Evolutionary conservation across 345 rosid genomes (phyloP), one percentile per base, ranked within the genome.

Genomic region (Anacardium occidentale): DNA sequence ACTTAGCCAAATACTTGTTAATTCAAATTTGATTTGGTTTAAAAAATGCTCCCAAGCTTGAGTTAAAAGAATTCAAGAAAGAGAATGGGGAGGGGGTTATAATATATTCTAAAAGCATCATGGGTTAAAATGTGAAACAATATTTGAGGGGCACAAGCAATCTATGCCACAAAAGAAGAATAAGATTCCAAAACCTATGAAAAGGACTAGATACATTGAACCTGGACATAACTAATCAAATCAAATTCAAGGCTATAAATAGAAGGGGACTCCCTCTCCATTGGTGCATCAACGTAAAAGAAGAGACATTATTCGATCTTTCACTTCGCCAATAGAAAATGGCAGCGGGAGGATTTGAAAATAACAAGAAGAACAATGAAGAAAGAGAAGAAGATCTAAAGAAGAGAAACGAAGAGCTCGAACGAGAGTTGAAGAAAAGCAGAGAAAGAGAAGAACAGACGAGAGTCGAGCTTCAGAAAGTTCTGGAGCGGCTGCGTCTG

Each of bases 401-500:
- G 84, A 81, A 68, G 84, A 79, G 84, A 64, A 89, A 88, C 69
- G 85, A 74, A 71, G 93, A 87, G 80, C 85, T 89, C 68, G 91
- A 91, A 75, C 77, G 65, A 57, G 88, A 80, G 55, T 78, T 85
- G 71, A 76, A 67, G 70, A 77, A 75, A 66, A 83, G 91, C 76
- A 63, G 21, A 54, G 76, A 75, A 64, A 79, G 94, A 21, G 92
- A 88, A 71, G 91, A 85, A 56, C 72, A 71, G 51, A 84, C 81
- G 91, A 83, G 71, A 80, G 57, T 26, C 64, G 95, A 90, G 86
- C 83, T 91, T 24, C 69, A 69, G 57, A 81, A 67, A 75, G 34
- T 83, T 0, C 80, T 79, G 85, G 81, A 86, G 64, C 73, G 93
- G 70, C 78, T 93, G 0, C 72, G 89, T 37, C 85, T 90, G 73